Percentiles rank a stretch among this genome's conserved stretches.
Evolutionary conservation across 192 early-diverging fungal species (phyloP).

Genomic region (Coemansia sp.): DNA sequence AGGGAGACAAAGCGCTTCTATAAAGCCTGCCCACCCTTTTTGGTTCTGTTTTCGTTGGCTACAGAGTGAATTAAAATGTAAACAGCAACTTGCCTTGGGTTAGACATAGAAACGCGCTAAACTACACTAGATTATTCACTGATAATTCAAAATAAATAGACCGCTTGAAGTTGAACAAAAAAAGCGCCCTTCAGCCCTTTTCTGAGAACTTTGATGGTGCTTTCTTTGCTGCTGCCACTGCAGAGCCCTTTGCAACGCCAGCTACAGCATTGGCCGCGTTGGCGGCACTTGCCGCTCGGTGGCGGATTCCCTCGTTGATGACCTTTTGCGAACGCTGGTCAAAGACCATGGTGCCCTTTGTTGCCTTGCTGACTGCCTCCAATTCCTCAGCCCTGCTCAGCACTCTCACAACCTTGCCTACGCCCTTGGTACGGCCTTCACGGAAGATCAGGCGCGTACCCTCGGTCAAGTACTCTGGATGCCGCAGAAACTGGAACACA

Average conservation of each 20-base stretch:
- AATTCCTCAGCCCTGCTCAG: slow-evolving; percentile 28
- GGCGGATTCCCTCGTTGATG: slow-evolving; percentile 18
- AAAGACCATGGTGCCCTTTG: slow-evolving; percentile 33
- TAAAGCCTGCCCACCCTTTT: no score
- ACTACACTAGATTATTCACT: no score
- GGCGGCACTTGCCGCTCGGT: background rate
- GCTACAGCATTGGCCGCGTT: background rate
- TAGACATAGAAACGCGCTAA: no score
- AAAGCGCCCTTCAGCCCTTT: background rate
- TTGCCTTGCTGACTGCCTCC: slow-evolving; percentile 5
- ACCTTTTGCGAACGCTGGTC: slow-evolving; percentile 16
- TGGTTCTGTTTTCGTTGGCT: no score
- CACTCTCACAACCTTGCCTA: slow-evolving; percentile 71
- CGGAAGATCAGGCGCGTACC: slow-evolving; percentile 68
- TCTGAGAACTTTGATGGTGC: background rate
- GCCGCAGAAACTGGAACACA: slow-evolving; percentile 74
- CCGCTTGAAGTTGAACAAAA: background rate
- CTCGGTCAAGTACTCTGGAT: slow-evolving; percentile 66
- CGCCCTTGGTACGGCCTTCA: slow-evolving; percentile 84
- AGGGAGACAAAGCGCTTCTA: no score
- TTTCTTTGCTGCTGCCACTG: background rate
- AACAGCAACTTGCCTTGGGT: no score
- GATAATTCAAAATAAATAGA: background rate
- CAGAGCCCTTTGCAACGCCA: background rate
- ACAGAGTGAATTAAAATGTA: no score